These are phyloP conservation scores for Gremmenia infestans DNA, from an alignment of 2,329 filamentous ascomycete species.

Conservation along the genomic window DNA sequence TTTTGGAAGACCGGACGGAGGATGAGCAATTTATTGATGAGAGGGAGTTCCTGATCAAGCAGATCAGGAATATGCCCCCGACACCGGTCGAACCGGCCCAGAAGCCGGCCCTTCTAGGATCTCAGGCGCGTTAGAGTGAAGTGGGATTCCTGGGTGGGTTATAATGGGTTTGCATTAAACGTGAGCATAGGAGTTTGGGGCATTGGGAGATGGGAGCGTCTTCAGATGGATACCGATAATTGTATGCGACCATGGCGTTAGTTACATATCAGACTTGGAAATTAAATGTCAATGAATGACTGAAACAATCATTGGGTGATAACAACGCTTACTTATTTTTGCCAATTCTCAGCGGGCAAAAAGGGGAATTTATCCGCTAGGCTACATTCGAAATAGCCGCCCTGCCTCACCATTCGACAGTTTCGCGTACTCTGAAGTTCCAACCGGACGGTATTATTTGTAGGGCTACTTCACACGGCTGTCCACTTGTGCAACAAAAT, in stretches of 20 bases:
- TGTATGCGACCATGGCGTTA: constrained; percentile 18
- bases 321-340: no score
- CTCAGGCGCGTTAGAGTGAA: constrained; percentile 22
- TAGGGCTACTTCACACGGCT: neutral
- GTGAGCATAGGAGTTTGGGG: constrained; percentile 25
- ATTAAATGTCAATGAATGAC: neutral
- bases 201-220: constrained; percentile 13
- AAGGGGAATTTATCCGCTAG: neutral
- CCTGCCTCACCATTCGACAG: neutral
- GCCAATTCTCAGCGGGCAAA: neutral
- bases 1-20: constrained; percentile 90
- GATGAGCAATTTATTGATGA: constrained; percentile 99
- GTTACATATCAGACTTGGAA: constrained; percentile 10
- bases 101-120: constrained; percentile 31
- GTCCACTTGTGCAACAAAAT: neutral
- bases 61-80: constrained; percentile 69
- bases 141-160: neutral
- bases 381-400: neutral
- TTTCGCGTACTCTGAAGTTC: neutral
- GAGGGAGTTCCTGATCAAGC: constrained; percentile 93
- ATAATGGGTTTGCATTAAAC: constrained; percentile 10
- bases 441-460: neutral
- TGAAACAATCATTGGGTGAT: neutral
- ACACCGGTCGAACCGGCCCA: constrained; percentile 44
- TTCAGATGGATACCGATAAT: constrained; percentile 15